phyloP scores from a whole-genome alignment of 2,329 filamentous ascomycete species.

The Cercospora sesami region DNA sequence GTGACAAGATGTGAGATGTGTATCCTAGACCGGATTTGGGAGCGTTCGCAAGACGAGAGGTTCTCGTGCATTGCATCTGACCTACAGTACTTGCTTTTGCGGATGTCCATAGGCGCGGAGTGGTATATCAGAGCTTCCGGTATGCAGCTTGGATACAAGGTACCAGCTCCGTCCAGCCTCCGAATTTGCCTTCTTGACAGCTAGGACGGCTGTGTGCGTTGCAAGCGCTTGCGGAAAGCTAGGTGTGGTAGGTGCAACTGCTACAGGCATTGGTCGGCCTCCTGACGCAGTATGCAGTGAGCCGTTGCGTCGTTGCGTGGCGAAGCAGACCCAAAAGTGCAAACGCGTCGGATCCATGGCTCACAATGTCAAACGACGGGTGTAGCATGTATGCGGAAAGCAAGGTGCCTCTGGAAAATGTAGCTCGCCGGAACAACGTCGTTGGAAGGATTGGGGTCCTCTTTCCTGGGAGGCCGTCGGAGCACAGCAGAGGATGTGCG shows the following conservation, averaged over 20 bases:
- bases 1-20: background rate
- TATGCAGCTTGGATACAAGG: background rate
- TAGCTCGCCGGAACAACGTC: background rate
- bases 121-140: background rate
- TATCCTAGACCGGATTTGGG: background rate
- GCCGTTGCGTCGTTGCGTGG: background rate
- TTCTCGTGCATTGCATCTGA: background rate
- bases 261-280: background rate
- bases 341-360: background rate
- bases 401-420: conserved; percentile 6
- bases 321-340: background rate
- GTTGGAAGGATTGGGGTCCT: background rate
- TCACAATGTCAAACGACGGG: conserved; percentile 11
- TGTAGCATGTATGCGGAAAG: conserved; percentile 2
- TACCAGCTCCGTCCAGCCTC: background rate
- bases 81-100: background rate
- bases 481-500: background rate
- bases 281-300: background rate
- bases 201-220: background rate
- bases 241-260: background rate
- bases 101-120: background rate
- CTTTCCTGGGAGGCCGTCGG: background rate
- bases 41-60: background rate
- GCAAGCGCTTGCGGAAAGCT: background rate
- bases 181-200: background rate